Percentiles rank a stretch among this genome's conserved stretches.
Conservation (phyloP, 306 rosid genomes). For the Cicer arietinum region DNA sequence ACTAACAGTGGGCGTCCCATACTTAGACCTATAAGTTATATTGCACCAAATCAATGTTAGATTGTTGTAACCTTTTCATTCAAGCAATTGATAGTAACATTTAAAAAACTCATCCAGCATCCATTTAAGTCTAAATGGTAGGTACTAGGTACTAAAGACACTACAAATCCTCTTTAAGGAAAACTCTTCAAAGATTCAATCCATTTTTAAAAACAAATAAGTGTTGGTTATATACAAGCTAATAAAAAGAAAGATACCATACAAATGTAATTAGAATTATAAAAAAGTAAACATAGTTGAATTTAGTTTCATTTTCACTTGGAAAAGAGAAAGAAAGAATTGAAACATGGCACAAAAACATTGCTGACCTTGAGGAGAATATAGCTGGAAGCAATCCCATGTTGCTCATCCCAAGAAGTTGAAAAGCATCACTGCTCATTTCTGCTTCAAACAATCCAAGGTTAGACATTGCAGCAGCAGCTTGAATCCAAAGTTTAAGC, state of each 20-base stretch:
- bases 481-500: conserved; percentile 95
- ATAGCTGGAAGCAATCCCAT: conserved; percentile 89
- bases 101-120: background rate
- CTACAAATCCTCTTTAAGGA: background rate
- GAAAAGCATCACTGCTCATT: conserved; percentile 90
- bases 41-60: conserved; percentile 26
- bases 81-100: background rate
- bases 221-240: conserved; percentile 9
- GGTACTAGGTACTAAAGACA: conserved; percentile 17
- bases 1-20: conserved; percentile 89
- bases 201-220: conserved; percentile 16
- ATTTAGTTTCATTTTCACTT: background rate
- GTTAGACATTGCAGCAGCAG: conserved; percentile 88
- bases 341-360: conserved; percentile 18
- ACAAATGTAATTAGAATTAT: background rate
- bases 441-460: conserved; percentile 93
- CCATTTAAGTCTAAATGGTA: background rate
- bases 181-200: background rate
- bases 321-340: conserved; percentile 2
- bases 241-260: background rate
- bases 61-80: conserved; percentile 36
- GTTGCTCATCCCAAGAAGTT: conserved; percentile 94
- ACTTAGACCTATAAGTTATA: conserved; percentile 62
- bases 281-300: background rate
- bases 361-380: conserved; percentile 74